phyloP scores from a whole-genome alignment of 1,139 yeast species.

The Pichia sp. region DNA sequence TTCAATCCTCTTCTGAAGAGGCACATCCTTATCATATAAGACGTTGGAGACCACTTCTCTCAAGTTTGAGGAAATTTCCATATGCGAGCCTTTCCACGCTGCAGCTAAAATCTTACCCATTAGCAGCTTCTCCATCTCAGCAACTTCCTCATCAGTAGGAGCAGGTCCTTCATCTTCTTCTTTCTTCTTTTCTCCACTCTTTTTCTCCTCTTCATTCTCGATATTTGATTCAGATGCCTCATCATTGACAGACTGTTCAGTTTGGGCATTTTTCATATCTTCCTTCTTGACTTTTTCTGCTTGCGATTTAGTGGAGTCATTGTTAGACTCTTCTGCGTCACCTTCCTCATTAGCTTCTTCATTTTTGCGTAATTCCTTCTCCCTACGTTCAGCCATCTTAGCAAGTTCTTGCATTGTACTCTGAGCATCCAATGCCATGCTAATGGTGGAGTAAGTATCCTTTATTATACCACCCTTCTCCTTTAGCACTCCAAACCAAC shows the following conservation, averaged over 20 bases:
- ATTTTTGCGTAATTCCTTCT: conserved; percentile 28
- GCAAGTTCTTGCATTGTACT: conserved; percentile 79
- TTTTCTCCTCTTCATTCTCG: not conserved
- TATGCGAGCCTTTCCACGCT: conserved; percentile 92
- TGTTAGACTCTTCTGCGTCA: not conserved
- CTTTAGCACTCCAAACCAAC: conserved; percentile 75
- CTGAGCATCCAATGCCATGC: conserved; percentile 89
- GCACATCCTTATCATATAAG: conserved; percentile 49
- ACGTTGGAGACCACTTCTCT: conserved; percentile 81
- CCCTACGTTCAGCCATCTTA: conserved; percentile 59
- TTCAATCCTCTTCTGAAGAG: conserved; percentile 50
- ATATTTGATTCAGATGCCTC: conserved; percentile 11
- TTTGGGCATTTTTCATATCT: not conserved
- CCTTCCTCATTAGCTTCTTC: conserved; percentile 13
- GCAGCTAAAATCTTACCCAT: conserved; percentile 92
- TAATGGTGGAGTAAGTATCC: conserved; percentile 84
- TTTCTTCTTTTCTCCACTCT: conserved; percentile 2
- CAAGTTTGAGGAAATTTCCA: conserved; percentile 83
- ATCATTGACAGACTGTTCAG: not conserved
- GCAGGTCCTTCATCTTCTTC: conserved; percentile 38
- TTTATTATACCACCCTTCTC: conserved; percentile 86
- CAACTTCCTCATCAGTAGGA: conserved; percentile 76
- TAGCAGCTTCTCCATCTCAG: conserved; percentile 77
- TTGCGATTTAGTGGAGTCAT: too few relatives aligned
- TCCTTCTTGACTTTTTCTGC: not conserved